Percentiles rank a stretch among this genome's conserved stretches.
These are phyloP conservation scores for Pythium aphanidermatum DNA, from an alignment of 352 stramenopile species.

Conservation along the genomic window DNA sequence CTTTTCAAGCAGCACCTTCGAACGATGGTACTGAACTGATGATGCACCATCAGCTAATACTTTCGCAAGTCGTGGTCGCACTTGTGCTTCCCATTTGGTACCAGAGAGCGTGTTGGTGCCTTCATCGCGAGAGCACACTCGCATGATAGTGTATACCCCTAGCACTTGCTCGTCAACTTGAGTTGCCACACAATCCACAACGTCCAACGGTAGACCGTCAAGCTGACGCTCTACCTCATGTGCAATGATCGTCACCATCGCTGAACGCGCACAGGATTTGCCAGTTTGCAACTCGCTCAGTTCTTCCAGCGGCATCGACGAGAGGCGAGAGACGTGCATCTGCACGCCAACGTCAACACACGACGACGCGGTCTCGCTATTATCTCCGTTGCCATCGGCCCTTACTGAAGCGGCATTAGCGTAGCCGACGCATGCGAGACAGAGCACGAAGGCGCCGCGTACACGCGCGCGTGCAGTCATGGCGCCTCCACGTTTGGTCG, in stretches of 20 bases:
- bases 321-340: constrained; percentile 1
- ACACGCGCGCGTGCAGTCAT: not conserved
- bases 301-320: constrained; percentile 17
- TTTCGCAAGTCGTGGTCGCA: constrained; percentile 2
- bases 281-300: constrained; percentile 22
- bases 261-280: constrained; percentile 9
- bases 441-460: no score
- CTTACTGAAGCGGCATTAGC: not conserved
- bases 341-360: constrained; percentile 14
- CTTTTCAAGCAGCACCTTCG: constrained; percentile 1
- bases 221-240: constrained; percentile 1
- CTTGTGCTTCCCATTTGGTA: constrained; percentile 1
- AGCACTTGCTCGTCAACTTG: constrained; percentile 17
- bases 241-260: constrained; percentile 4
- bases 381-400: no score
- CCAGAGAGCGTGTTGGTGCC: not conserved
- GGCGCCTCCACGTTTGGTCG: no score
- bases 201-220: not conserved
- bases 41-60: not conserved
- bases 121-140: constrained; percentile 2
- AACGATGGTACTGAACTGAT: constrained; percentile 8
- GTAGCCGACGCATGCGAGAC: no score
- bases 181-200: constrained; percentile 19
- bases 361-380: not conserved
- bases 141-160: constrained; percentile 9